phyloP scores from a whole-genome alignment of 2,329 filamentous ascomycete genomes.

The Monosporascus sp. region DNA sequence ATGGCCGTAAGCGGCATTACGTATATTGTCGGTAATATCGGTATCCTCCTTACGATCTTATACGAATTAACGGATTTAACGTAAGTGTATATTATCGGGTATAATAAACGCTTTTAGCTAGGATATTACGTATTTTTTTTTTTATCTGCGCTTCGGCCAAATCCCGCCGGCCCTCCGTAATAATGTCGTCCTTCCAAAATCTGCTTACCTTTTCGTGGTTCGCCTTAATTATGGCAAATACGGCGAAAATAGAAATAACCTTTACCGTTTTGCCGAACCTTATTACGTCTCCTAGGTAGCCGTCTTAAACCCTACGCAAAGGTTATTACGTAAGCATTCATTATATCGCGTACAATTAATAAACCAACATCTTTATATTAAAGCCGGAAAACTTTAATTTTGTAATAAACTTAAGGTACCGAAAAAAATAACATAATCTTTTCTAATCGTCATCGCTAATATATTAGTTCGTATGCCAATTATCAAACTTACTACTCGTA shows the following conservation, averaged over 20 bases:
- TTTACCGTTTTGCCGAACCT: conserved; percentile 3
- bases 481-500: conserved; percentile 1
- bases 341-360: conserved; percentile 5
- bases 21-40: too few relatives aligned
- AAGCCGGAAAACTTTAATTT: conserved; percentile 2
- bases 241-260: conserved; percentile 1
- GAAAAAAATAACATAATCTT: conserved; percentile 2
- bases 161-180: neutral
- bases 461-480: conserved; percentile 1
- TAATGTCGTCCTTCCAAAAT: neutral
- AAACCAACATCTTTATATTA: conserved; percentile 1
- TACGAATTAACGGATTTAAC: too few relatives aligned
- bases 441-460: conserved; percentile 2
- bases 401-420: conserved; percentile 1
- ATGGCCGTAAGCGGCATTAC: too few relatives aligned
- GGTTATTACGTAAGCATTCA: conserved; percentile 3
- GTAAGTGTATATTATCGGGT: too few relatives aligned
- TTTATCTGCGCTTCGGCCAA: neutral
- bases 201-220: conserved; percentile 1
- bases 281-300: conserved; percentile 3
- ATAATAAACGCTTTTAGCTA: too few relatives aligned
- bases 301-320: neutral
- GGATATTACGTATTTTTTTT: neutral
- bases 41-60: too few relatives aligned
- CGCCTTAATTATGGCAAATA: conserved; percentile 3